Conservation (phyloP, 2,329 filamentous ascomycete species). For the Hypoxylon sp. region DNA sequence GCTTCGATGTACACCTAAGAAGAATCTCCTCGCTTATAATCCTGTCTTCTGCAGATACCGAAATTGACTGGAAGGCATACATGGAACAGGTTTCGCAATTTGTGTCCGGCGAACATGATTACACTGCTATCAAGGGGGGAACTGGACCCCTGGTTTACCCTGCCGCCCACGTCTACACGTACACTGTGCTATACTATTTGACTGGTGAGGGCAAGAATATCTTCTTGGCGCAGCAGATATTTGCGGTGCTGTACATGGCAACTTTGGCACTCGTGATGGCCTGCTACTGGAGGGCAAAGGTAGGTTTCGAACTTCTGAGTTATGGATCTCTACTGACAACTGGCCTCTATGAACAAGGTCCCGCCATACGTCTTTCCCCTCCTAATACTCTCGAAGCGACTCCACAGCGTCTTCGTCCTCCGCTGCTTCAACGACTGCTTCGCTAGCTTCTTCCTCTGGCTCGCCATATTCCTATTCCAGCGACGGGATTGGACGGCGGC, state of each 20-base stretch:
- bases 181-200: conserved; percentile 81
- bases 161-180: conserved; percentile 92
- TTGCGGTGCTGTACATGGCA: conserved; percentile 82
- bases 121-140: conserved; percentile 85
- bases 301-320: conserved; percentile 54
- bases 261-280: conserved; percentile 83
- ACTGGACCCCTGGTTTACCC: conserved; percentile 97
- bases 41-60: conserved; percentile 75
- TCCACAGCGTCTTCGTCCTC: conserved; percentile 94
- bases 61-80: conserved; percentile 98
- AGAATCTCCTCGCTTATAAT: conserved; percentile 4
- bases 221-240: conserved; percentile 84
- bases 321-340: conserved; percentile 27
- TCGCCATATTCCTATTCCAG: conserved; percentile 84
- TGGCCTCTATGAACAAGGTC: conserved; percentile 66
- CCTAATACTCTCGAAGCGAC: conserved; percentile 87
- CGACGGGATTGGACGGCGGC: conserved; percentile 80
- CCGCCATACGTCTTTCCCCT: conserved; percentile 91
- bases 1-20: not conserved
- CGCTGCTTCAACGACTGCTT: conserved; percentile 97
- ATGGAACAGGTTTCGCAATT: conserved; percentile 93
- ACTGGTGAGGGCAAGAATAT: conserved; percentile 85
- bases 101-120: conserved; percentile 88
- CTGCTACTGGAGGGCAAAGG: conserved; percentile 83
- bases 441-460: conserved; percentile 85